Evolutionary conservation across 495 filamentous ascomycete species (phyloP).

Genomic region (Wilcoxina mikolae): DNA sequence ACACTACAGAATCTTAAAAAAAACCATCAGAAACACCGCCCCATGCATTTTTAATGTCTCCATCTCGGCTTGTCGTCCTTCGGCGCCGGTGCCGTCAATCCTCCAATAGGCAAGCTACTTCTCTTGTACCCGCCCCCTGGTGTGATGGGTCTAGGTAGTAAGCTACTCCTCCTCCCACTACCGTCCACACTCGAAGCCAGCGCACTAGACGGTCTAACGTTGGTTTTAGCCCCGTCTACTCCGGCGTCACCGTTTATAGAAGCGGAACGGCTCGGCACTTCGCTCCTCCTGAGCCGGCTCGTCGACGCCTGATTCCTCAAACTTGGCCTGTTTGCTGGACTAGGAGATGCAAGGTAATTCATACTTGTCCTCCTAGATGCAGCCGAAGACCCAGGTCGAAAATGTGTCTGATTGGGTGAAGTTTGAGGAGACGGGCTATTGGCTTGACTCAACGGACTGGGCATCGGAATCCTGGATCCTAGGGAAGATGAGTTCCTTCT

Average conservation of each 20-base stretch:
- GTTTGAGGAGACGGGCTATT: conserved; percentile 15
- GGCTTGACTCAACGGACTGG: conserved; percentile 17
- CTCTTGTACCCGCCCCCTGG: conserved; percentile 1
- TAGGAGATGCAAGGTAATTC: conserved; percentile 14
- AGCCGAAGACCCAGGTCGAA: neutral
- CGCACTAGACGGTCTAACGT: conserved; percentile 21
- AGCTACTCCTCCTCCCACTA: conserved; percentile 20
- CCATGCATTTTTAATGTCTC: neutral
- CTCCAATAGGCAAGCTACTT: neutral
- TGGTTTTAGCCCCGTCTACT: conserved; percentile 6
- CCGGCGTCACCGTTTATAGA: neutral
- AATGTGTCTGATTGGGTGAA: conserved; percentile 6
- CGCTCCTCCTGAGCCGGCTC: conserved; percentile 15
- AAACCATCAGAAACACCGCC: no score
- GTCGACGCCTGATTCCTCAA: conserved; percentile 10
- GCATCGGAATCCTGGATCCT: conserved; percentile 23
- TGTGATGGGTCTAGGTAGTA: conserved; percentile 25
- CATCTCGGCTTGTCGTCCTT: neutral
- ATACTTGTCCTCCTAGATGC: neutral
- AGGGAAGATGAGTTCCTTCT: conserved; percentile 27
- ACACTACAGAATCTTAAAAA: no score
- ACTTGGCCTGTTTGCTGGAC: neutral
- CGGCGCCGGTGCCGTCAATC: neutral
- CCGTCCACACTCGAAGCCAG: conserved; percentile 13
- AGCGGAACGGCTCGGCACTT: conserved; percentile 12